These are phyloP conservation scores for Capsicum baccatum DNA, from an alignment of 257 asterid genomes.

Conservation along the genomic window DNA sequence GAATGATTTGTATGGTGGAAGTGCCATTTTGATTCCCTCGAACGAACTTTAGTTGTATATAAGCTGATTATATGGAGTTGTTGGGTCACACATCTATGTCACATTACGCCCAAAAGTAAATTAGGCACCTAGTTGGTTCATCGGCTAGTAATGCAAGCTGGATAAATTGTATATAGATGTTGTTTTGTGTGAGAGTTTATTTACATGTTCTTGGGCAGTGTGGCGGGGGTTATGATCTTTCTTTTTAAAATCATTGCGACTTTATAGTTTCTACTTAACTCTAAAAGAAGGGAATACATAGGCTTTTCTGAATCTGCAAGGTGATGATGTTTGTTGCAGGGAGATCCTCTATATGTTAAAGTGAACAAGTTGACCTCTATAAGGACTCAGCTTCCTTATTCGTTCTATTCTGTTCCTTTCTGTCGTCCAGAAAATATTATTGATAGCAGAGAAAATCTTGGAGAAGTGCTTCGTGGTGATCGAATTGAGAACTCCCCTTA, in stretches of 20 bases:
- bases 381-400: constrained; percentile 81
- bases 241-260: background rate
- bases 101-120: background rate
- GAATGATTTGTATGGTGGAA: background rate
- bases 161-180: background rate
- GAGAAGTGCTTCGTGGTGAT: constrained; percentile 86
- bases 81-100: background rate
- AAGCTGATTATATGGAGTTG: background rate
- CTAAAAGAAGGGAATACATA: background rate
- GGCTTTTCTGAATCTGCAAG: background rate
- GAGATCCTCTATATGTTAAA: constrained; percentile 65
- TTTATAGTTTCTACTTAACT: background rate
- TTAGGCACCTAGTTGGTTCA: background rate
- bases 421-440: constrained; percentile 61
- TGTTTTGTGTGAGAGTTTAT: background rate
- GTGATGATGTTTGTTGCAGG: constrained; percentile 47
- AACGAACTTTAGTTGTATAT: background rate
- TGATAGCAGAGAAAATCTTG: constrained; percentile 80
- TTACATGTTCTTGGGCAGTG: background rate
- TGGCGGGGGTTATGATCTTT: background rate
- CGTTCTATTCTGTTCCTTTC: constrained; percentile 67
- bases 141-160: background rate
- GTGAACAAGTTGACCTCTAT: constrained; percentile 77
- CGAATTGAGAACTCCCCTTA: constrained; percentile 81
- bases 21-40: background rate